Base-by-base conservation (phyloP, 2,329 filamentous ascomycete genomes). In the Penicillium rolfsii region DNA sequence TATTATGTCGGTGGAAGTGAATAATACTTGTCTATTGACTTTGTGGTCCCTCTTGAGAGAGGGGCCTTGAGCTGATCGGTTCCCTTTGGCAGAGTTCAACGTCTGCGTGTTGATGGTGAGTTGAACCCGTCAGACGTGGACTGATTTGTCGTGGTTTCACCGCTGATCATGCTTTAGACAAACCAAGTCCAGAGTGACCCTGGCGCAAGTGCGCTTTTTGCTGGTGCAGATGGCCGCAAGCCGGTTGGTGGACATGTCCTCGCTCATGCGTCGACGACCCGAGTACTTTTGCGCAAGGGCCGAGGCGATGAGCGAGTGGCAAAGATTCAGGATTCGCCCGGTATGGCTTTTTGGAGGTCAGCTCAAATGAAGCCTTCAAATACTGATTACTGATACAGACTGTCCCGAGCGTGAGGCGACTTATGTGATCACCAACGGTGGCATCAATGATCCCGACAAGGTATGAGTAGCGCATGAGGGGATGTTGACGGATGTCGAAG, bases 141-240 rank as follows among this genome's bases (percentile, higher is more conserved):
- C 33, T 46, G 16, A 4, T 38, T 2, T 41, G 50, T 3, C 22
- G 35, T n/a, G 50, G 7, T 7, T 26, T 30, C 24, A 26, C 58
- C 28, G n/a, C 38, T 43, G n/a, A 36, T 40, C 62, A 28, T 55
- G 22, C 14, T 9, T 8, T 30, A 85, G 85, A 90, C 88, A 56
- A 90, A 90, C 65, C 88, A 90, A 76, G 88, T 90, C 38, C 87
- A 89, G 76, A 88, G 85, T 60, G 88, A 90, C 67, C 88, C 88
- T 14, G 87, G 88, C 62, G 88, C 87, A 11, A 89, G 82, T 72
- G 85, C 87, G 49, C 79, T 90, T 11, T 90, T 90, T 70, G 85
- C 87, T 54, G 83, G 87, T 64, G 87, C 85, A 58, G 88, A 90
- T 76, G 88, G 88, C 49, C 82, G 87, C 50, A 89, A 89, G 72